Conservation (phyloP, 1,284 basidiomycete species). For the Moniliella sp. region DNA sequence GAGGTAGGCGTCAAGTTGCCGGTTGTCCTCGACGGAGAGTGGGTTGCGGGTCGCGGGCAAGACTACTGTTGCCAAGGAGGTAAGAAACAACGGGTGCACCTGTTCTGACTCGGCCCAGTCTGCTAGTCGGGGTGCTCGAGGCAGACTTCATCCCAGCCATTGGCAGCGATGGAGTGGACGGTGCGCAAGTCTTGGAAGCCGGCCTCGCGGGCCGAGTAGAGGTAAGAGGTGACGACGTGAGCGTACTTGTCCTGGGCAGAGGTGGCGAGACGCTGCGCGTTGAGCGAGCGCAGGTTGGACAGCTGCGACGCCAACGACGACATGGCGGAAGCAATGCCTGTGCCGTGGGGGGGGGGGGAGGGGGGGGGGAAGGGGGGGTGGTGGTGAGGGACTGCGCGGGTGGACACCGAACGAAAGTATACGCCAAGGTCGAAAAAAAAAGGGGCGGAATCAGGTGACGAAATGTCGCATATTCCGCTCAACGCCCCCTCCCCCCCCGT, state of each 20-base stretch:
- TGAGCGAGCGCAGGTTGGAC: conserved; percentile 56
- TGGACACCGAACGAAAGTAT: too few species aligned
- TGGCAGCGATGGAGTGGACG: conserved; percentile 58
- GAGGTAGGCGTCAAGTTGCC: conserved; percentile 45
- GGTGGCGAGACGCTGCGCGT: conserved; percentile 52
- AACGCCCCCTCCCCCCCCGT: too few species aligned
- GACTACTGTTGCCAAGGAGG: conserved; percentile 64
- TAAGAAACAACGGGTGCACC: conserved; percentile 31
- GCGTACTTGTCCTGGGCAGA: conserved; percentile 39
- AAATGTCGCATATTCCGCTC: too few species aligned
- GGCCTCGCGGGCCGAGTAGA: conserved; percentile 42
- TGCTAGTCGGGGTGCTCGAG: conserved; percentile 8
- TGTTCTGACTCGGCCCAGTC: background rate
- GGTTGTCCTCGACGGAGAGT: conserved; percentile 46
- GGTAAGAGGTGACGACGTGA: conserved; percentile 46
- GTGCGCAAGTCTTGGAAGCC: conserved; percentile 45
- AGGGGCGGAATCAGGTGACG: too few species aligned
- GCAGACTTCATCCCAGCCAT: conserved; percentile 51
- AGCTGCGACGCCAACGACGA: too few species aligned
- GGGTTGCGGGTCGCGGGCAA: conserved; percentile 61
- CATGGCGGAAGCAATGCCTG: too few species aligned
- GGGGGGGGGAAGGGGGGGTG: too few species aligned
- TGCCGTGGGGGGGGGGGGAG: too few species aligned
- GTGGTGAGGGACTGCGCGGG: too few species aligned
- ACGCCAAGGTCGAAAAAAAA: too few species aligned